A percentile compares a stretch with the other conserved stretches of the same genome.
phyloP scores from a whole-genome alignment of 108 stramenopile species.

The Skeletonema menzelii region DNA sequence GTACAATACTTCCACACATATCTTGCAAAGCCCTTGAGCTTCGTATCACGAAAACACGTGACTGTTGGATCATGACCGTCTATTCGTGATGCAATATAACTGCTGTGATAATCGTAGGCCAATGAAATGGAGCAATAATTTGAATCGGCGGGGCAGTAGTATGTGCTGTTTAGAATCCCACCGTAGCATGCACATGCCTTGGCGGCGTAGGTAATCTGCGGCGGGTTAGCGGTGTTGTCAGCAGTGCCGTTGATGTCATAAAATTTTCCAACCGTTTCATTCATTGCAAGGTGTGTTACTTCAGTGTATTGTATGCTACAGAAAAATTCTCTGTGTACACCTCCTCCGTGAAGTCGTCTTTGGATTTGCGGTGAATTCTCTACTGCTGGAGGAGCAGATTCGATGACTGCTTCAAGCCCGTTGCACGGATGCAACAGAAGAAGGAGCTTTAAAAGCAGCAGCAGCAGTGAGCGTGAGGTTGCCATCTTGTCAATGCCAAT shows the following conservation, averaged over 20 bases:
- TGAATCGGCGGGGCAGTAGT: neutral
- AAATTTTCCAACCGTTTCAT: neutral
- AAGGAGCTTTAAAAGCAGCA: neutral
- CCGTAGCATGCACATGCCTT: neutral
- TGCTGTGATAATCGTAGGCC: neutral
- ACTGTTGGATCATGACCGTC: neutral
- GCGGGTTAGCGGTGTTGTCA: neutral
- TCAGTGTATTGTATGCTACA: neutral
- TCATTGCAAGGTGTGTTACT: neutral
- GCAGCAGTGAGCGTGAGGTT: neutral
- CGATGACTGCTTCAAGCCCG: neutral
- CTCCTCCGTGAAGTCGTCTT: neutral
- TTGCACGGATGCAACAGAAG: neutral
- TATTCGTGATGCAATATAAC: neutral
- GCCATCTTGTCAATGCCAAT: neutral
- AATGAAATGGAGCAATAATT: neutral
- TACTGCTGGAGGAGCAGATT: too few relatives aligned
- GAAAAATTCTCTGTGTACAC: neutral
- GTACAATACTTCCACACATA: constrained; percentile 2
- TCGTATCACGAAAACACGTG: neutral
- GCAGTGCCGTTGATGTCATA: neutral
- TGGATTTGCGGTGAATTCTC: neutral
- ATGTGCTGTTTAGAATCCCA: neutral
- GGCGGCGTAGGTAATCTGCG: neutral
- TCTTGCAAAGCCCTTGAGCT: neutral